Evolutionary conservation across 208 protist genomes (phyloP).

Genomic region (Blechomonas ayalai): DNA sequence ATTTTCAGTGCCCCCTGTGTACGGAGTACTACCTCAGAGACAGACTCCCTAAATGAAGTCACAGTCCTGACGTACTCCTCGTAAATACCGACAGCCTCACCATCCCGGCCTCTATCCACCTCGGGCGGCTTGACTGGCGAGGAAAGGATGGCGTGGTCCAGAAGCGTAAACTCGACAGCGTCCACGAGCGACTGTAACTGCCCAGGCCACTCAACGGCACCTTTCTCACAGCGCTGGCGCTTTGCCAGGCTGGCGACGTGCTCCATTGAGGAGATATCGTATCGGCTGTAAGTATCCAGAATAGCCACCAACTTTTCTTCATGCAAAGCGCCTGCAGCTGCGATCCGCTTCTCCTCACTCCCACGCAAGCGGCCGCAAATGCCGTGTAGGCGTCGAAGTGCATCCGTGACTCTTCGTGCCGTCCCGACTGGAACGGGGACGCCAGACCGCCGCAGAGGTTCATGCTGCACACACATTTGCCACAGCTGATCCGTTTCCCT

Average conservation of each 20-base stretch:
- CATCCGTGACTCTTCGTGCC: constrained; percentile 7
- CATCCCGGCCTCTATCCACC: too few relatives aligned
- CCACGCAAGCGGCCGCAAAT: constrained; percentile 18
- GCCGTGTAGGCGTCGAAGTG: constrained; percentile 12
- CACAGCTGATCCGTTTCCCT: constrained; percentile 40
- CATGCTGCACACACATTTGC: constrained; percentile 34
- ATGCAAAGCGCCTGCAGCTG: constrained; percentile 8
- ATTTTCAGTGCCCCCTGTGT: too few relatives aligned
- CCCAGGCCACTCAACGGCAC: constrained; percentile 1
- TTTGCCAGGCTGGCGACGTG: too few relatives aligned
- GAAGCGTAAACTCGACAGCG: constrained; percentile 1
- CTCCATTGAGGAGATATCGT: too few relatives aligned
- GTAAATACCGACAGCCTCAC: too few relatives aligned
- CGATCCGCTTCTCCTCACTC: constrained; percentile 4
- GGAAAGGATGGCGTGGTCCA: neutral
- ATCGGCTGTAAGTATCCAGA: too few relatives aligned
- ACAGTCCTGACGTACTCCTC: too few relatives aligned
- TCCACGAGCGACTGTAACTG: constrained; percentile 6
- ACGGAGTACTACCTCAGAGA: too few relatives aligned
- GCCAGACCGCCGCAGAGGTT: constrained; percentile 18
- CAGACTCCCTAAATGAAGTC: too few relatives aligned
- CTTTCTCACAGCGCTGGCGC: constrained; percentile 28
- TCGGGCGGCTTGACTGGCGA: too few relatives aligned
- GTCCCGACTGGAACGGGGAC: constrained; percentile 18
- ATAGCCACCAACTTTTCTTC: constrained; percentile 9